Conservation (phyloP, 2,329 filamentous ascomycete genomes). For the Colletotrichum shisoi region DNA sequence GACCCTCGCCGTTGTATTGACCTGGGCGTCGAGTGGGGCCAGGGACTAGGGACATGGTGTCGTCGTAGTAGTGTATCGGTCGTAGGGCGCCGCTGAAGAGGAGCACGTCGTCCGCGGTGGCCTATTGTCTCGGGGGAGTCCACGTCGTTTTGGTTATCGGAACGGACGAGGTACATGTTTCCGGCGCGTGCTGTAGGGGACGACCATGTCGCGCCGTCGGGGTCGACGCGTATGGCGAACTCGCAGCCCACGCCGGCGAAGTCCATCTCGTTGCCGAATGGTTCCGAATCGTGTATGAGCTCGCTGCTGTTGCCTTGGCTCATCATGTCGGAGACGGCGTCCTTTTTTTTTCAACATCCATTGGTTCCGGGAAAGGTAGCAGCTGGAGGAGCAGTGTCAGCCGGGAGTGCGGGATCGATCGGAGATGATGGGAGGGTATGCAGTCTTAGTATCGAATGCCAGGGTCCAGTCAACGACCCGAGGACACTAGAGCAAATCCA, state of each 20-base stretch:
- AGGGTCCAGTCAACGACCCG: no score
- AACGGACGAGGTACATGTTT: constrained; percentile 46
- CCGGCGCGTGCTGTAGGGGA: constrained; percentile 48
- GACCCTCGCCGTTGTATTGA: constrained; percentile 36
- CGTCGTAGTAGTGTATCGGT: constrained; percentile 48
- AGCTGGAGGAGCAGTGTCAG: no score
- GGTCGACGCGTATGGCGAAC: constrained; percentile 41
- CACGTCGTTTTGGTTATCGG: constrained; percentile 38
- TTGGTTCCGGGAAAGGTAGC: no score
- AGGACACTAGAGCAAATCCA: no score
- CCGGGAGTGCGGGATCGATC: background rate
- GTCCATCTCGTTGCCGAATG: no score
- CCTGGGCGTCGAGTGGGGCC: constrained; percentile 42
- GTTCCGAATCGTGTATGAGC: no score
- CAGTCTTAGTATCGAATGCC: no score
- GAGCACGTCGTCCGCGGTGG: constrained; percentile 39
- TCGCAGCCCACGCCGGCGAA: constrained; percentile 22
- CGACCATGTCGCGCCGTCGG: constrained; percentile 40
- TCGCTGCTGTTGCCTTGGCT: no score
- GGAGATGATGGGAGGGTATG: background rate
- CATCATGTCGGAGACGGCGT: no score
- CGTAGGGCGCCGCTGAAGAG: constrained; percentile 42
- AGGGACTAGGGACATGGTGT: constrained; percentile 46
- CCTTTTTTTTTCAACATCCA: no score
- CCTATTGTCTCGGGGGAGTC: constrained; percentile 43